Evolutionary conservation across 306 rosid species (phyloP).

Genomic region (Malus orientalis): DNA sequence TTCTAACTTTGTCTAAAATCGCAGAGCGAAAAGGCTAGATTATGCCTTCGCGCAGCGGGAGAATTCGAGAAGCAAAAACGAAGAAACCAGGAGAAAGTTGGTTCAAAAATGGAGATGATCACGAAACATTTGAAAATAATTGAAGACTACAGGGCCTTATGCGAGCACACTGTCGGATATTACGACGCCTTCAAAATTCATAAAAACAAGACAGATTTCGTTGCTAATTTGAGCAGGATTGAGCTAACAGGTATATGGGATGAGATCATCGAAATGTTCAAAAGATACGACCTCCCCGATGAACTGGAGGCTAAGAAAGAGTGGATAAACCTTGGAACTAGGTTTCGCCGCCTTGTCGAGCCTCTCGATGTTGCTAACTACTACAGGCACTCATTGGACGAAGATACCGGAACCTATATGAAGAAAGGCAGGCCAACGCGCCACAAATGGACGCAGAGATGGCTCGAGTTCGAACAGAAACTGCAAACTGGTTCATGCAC

Average conservation of each 20-base stretch:
- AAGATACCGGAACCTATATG: constrained; percentile 57
- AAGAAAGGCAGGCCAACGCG: constrained; percentile 52
- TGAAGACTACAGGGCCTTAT: constrained; percentile 30
- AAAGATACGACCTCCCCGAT: constrained; percentile 61
- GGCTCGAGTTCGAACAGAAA: constrained; percentile 43
- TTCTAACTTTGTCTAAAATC: not conserved
- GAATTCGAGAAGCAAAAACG: constrained; percentile 35
- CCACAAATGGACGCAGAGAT: constrained; percentile 47
- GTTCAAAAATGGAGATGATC: constrained; percentile 2
- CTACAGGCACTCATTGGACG: constrained; percentile 56
- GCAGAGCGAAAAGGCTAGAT: constrained; percentile 51
- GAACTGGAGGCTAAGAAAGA: constrained; percentile 42
- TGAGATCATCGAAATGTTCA: constrained; percentile 61
- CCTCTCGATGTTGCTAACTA: constrained; percentile 81
- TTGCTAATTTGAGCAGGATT: constrained; percentile 64
- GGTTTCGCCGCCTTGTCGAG: constrained; percentile 54
- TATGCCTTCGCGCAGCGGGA: constrained; percentile 68
- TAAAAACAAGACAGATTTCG: constrained; percentile 35
- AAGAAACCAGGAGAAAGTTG: constrained; percentile 25
- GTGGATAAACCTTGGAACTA: constrained; percentile 49
- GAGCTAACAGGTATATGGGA: constrained; percentile 69
- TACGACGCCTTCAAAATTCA: constrained; percentile 74
- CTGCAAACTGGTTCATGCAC: constrained; percentile 9
- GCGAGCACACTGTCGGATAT: constrained; percentile 21
- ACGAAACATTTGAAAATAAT: not conserved